A percentile compares a stretch with the other conserved stretches of the same genome.
Evolutionary conservation across 495 filamentous ascomycete species (phyloP).

Genomic region (Achaetomiella virescens): DNA sequence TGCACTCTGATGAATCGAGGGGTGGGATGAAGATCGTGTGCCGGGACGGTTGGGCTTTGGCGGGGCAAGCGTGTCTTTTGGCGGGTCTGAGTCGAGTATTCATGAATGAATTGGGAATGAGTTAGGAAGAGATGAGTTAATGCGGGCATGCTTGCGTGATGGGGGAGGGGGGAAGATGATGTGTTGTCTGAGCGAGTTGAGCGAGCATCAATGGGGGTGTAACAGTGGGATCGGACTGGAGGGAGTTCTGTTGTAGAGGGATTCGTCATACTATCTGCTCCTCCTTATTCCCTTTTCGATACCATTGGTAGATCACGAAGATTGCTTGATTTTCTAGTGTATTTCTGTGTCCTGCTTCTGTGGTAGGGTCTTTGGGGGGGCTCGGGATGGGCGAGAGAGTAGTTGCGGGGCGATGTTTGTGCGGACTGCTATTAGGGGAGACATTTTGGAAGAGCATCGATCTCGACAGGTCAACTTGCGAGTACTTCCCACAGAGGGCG

Average conservation of each 20-base stretch:
- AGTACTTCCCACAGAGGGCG: too few relatives aligned
- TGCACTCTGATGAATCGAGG: too few relatives aligned
- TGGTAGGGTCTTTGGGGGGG: neutral
- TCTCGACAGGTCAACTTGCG: too few relatives aligned
- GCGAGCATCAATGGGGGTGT: neutral
- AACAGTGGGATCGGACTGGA: neutral
- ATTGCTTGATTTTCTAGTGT: neutral
- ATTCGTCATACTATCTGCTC: neutral
- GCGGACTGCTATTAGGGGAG: too few relatives aligned
- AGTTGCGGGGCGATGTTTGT: too few relatives aligned
- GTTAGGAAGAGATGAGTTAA: neutral
- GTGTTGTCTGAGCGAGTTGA: neutral
- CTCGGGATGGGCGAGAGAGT: too few relatives aligned
- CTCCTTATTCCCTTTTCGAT: slow-evolving; percentile 18
- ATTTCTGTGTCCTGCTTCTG: neutral
- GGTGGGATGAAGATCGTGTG: neutral
- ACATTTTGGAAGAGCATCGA: too few relatives aligned
- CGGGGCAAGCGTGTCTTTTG: neutral
- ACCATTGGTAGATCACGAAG: slow-evolving; percentile 25
- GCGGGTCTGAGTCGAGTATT: neutral
- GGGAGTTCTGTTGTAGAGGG: slow-evolving; percentile 7
- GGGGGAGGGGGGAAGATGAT: neutral
- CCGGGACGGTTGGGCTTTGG: too few relatives aligned
- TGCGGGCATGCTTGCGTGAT: neutral
- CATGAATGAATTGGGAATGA: slow-evolving; percentile 5